A percentile compares a stretch with the other conserved stretches of the same genome.
Evolutionary conservation across 1,284 basidiomycete species (phyloP).

Genomic region (Blastosporella zonata): DNA sequence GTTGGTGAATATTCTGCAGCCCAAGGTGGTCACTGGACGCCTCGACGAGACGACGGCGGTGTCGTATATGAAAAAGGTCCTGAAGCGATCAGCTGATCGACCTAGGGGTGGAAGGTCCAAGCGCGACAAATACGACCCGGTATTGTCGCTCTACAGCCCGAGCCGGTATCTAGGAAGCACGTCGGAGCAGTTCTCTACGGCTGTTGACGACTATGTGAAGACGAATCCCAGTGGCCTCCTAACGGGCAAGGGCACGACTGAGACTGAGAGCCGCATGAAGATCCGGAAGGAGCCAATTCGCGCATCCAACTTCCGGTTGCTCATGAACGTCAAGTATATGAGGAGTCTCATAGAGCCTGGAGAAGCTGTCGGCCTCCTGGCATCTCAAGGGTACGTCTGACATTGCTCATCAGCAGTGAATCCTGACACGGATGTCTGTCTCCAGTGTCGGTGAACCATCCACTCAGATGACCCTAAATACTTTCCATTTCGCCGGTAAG

Average conservation of each 20-base stretch:
- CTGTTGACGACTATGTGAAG: slow-evolving; percentile 80
- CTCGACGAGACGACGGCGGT: slow-evolving; percentile 72
- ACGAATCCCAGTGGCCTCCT: slow-evolving; percentile 78
- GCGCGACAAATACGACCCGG: slow-evolving; percentile 64
- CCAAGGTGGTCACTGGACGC: slow-evolving; percentile 51
- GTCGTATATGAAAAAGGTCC: slow-evolving; percentile 85
- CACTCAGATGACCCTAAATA: slow-evolving; percentile 99
- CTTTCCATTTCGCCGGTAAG: slow-evolving; percentile 96
- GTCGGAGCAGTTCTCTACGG: slow-evolving; percentile 88
- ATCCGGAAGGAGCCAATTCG: slow-evolving; percentile 50
- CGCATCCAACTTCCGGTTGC: slow-evolving; percentile 64
- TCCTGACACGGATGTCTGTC: slow-evolving; percentile 10
- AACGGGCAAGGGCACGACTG: slow-evolving; percentile 47
- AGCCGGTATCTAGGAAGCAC: slow-evolving; percentile 85
- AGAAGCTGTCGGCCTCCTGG: slow-evolving; percentile 95
- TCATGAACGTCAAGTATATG: slow-evolving; percentile 93
- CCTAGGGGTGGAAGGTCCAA: slow-evolving; percentile 46
- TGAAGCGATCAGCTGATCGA: slow-evolving; percentile 64
- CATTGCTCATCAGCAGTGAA: background rate
- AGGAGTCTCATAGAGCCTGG: slow-evolving; percentile 94
- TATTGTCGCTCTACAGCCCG: slow-evolving; percentile 78
- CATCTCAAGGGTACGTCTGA: slow-evolving; percentile 87
- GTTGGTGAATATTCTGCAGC: slow-evolving; percentile 73
- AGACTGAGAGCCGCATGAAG: slow-evolving; percentile 35
- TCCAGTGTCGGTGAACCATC: slow-evolving; percentile 92